Conservation (phyloP, 2,329 filamentous ascomycete genomes). For the Neonectria hederae region DNA sequence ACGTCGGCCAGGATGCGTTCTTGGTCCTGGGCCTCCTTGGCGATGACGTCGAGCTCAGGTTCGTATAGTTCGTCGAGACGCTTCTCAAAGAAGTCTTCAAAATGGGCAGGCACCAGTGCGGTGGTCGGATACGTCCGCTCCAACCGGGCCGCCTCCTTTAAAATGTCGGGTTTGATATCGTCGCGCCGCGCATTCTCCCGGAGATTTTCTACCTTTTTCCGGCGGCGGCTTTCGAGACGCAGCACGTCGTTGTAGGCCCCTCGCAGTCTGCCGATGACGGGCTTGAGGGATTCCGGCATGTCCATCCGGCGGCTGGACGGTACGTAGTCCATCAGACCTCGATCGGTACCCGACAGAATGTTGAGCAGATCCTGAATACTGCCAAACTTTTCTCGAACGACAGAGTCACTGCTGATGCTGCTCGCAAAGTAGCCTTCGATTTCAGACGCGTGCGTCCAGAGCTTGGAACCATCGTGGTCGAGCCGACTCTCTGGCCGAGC, state of each 20-base stretch:
- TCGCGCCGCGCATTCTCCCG: conserved; percentile 84
- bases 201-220: conserved; percentile 81
- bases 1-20: conserved; percentile 75
- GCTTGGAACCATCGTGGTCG: conserved; percentile 72
- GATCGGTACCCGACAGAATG: conserved; percentile 81
- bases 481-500: conserved; percentile 72
- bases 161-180: conserved; percentile 86
- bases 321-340: conserved; percentile 86
- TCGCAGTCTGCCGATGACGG: conserved; percentile 79
- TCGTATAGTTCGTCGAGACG: conserved; percentile 82
- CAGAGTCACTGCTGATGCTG: conserved; percentile 63
- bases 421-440: conserved; percentile 87
- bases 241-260: conserved; percentile 85
- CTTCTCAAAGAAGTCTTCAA: conserved; percentile 89
- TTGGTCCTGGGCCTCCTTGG: conserved; percentile 80
- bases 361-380: conserved; percentile 78
- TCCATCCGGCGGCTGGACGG: conserved; percentile 83
- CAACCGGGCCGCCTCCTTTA: conserved; percentile 83
- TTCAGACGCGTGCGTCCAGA: conserved; percentile 79
- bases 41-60: conserved; percentile 74
- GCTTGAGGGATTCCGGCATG: conserved; percentile 82
- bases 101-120: conserved; percentile 85
- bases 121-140: conserved; percentile 89
- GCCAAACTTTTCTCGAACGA: conserved; percentile 80
- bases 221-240: conserved; percentile 81